phyloP scores from a whole-genome alignment of 208 protist species.

The Angomonas deanei region DNA sequence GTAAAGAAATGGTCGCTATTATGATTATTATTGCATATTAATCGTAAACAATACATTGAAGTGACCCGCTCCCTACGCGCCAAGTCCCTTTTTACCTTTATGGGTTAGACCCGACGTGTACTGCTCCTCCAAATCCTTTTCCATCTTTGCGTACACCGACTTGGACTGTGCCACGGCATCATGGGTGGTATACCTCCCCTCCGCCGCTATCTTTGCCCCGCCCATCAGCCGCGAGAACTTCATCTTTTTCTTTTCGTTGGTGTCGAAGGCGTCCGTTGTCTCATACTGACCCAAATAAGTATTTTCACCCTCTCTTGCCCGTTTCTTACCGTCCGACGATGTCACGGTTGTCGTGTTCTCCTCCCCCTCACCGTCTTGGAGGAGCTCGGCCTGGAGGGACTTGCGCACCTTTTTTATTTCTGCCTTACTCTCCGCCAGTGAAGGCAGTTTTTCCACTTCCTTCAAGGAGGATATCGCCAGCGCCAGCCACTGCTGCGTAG shows the following conservation, averaged over 20 bases:
- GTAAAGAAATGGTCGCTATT: background rate
- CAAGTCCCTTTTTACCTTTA: constrained; percentile 72
- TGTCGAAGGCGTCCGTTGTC: constrained; percentile 38
- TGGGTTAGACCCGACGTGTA: constrained; percentile 53
- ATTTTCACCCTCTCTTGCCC: background rate
- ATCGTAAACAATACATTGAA: background rate
- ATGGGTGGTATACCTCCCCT: background rate
- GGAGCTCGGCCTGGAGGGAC: background rate
- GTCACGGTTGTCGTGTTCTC: background rate
- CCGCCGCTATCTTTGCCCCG: constrained; percentile 32
- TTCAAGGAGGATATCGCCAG: background rate
- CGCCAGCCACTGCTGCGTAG: background rate
- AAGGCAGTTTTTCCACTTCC: background rate
- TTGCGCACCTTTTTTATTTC: background rate
- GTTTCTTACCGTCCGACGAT: background rate
- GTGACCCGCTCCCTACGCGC: constrained; percentile 24
- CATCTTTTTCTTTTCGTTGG: constrained; percentile 38
- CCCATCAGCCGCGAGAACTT: constrained; percentile 86
- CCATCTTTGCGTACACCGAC: constrained; percentile 43
- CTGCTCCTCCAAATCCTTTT: constrained; percentile 53
- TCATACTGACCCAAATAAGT: constrained; percentile 75
- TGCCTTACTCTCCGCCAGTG: background rate
- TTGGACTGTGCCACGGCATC: background rate
- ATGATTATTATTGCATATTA: background rate
- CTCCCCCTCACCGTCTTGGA: background rate